These are phyloP conservation scores for Coemansia sp. DNA, from an alignment of 371 early-diverging fungal genomes.

Conservation along the genomic window DNA sequence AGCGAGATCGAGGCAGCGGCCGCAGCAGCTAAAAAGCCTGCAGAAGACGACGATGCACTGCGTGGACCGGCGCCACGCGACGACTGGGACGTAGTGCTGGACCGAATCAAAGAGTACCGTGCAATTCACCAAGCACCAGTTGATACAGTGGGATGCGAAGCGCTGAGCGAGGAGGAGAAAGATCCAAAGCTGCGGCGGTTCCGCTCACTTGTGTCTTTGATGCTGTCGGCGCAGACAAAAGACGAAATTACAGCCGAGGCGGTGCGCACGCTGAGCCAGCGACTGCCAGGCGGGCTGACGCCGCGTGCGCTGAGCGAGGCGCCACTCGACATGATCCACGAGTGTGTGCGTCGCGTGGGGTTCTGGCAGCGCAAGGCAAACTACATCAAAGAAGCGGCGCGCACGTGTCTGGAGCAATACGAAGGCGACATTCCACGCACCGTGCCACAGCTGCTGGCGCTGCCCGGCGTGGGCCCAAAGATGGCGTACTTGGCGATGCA, in stretches of 20 bases:
- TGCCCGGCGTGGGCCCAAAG: constrained; percentile 99
- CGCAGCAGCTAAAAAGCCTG: constrained; percentile 19
- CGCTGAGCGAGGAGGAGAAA: constrained; percentile 62
- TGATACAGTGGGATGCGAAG: constrained; percentile 93
- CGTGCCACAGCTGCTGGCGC: constrained; percentile 69
- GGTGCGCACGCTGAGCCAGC: constrained; percentile 65
- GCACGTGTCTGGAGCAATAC: constrained; percentile 70
- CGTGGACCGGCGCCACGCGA: constrained; percentile 37
- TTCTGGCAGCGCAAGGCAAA: constrained; percentile 87
- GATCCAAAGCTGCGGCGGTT: constrained; percentile 70
- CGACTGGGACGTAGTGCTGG: constrained; percentile 70
- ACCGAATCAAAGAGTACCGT: constrained; percentile 58
- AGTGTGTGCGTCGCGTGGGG: constrained; percentile 81
- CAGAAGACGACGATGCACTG: constrained; percentile 42
- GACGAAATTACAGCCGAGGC: constrained; percentile 88
- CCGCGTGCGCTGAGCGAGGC: constrained; percentile 60
- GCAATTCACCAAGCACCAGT: constrained; percentile 79
- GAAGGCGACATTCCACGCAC: constrained; percentile 85
- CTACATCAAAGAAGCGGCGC: constrained; percentile 75
- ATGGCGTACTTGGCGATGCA: constrained; percentile 92
- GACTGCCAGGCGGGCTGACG: constrained; percentile 66
- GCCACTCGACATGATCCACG: constrained; percentile 64
- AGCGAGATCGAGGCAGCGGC: constrained; percentile 7
- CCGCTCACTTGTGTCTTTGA: constrained; percentile 86
- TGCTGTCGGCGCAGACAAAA: constrained; percentile 96